Base-by-base conservation (phyloP, 106 monocot genomes). In the Iris macrosiphon region DNA sequence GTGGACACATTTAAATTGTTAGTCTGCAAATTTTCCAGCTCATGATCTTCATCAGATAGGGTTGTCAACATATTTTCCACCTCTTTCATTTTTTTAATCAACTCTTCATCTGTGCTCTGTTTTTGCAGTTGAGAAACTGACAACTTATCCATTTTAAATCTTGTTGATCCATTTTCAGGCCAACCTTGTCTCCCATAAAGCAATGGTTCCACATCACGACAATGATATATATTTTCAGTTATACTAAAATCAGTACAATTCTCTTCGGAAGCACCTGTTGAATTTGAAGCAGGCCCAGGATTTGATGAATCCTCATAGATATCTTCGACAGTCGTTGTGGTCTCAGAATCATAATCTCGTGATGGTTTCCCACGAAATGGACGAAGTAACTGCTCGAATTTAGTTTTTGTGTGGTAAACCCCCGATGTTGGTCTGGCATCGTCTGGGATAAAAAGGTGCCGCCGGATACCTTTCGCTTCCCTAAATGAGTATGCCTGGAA, bases 301-400 rank as follows among this genome's bases (percentile, higher is more conserved):
- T 85, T 72, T 35, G 69, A 67, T n/a, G 43, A 66, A 67, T 86
- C 74, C 52, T 85, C 68, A 40, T 79, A 82, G 14, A 95, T 79
- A 70, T 95, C 82, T 55, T 85, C 85, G 19, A 74, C 29, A 3
- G 71, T 72, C 6, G 71, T 64, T 27, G 59, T 62, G 26, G 79
- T 82, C 64, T 77, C 71, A 29, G 82, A 74, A 59, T 85, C 76
- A 49, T 58, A 56, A 45, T 81, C 84, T 49, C 17, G 60, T 24
- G 42, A 56, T 20, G 49, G 49, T 52, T 72, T 82, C 60, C 29
- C 64, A 52, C 0, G 29, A 55, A 62, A 47, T 45, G 42, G 45
- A 61, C 34, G 39, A 7, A 62, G 65, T 45, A 62, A 16, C 12
- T 43, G 74, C 16, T 69, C 64, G 31, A 32, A 37, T 38, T 62